Evolutionary conservation across 169 alveolate genomes (phyloP).

Genomic region (Plasmodium gallinaceum): DNA sequence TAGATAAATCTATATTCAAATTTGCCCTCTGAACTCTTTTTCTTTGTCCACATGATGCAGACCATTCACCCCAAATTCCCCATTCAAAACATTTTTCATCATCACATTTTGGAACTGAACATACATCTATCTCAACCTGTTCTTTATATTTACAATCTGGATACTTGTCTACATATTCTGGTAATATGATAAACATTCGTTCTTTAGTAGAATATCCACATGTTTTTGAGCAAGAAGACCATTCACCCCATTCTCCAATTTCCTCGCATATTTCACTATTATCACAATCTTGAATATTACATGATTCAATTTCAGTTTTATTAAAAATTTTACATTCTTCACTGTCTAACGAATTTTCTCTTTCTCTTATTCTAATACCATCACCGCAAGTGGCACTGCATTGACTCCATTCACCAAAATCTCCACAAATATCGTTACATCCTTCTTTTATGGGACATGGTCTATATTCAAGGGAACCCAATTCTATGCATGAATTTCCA

Average conservation of each 20-base stretch:
- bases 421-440: conserved; percentile 62
- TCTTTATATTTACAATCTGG: conserved; percentile 23
- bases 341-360: conserved; percentile 20
- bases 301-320: conserved; percentile 58
- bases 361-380: conserved; percentile 41
- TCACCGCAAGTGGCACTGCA: conserved; percentile 64
- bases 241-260: conserved; percentile 65
- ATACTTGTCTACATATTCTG: conserved; percentile 30
- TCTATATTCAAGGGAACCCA: conserved; percentile 56
- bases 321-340: conserved; percentile 29
- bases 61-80: conserved; percentile 72
- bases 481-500: conserved; percentile 60
- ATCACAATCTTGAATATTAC: conserved; percentile 61
- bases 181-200: conserved; percentile 37
- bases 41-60: conserved; percentile 63
- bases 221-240: conserved; percentile 66
- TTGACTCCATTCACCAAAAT: conserved; percentile 75
- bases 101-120: conserved; percentile 62
- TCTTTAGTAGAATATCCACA: conserved; percentile 72
- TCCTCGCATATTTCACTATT: conserved; percentile 41
- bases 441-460: conserved; percentile 37
- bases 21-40: conserved; percentile 69
- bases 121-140: conserved; percentile 50
- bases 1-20: not conserved
- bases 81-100: conserved; percentile 73